Evolutionary conservation across 108 stramenopile species (phyloP), one percentile per base, ranked within the genome.

Genomic region (Cyclotella cryptica): DNA sequence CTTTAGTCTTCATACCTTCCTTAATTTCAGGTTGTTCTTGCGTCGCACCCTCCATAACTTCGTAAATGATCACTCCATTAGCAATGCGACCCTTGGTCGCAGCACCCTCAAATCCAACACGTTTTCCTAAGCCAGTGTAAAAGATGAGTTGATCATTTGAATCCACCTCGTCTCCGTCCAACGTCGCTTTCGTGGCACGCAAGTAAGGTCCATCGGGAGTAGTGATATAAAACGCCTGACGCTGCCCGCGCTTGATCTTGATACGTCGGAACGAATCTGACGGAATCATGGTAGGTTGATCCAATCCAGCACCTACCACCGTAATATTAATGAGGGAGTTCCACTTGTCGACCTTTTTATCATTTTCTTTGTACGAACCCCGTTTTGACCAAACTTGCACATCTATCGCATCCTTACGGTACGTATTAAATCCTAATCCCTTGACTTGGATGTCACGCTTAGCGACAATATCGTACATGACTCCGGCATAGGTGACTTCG

Each of bases 401-500:
- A 28, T 73, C 52, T 13, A 83, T 3, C 0, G 10, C 43, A 3
- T 22, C 22, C 1, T 5, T 69, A 10, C 22, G 14, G 64, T 72
- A 69, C 40, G 82, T 83, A 24, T 83, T 77, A 61, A 76, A 55
- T 49, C 71, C 74, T 4, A 83, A 2, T 0, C 11, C 22, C 13
- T 63, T 45, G 52, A 75, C 44, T 29, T 60, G 28, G 1, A 82
- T 39, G 45, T 71, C 68, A 10, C 4, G 5, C 12, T 64, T 60
- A n/a, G 71, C 71, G 9, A 52, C 63, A 29, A 80, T 65, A 35
- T 80, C 79, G 29, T 57, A 80, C 79, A 80, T 80, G 10, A 29
- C 10, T 5, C 79, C 79, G 19, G 79, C 51, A n/a, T 42, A 72
- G 15, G 58, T 72, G 7, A 40, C 26, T 3, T 26, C 61, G 17